Percentiles rank a stretch among this genome's conserved stretches.
Conservation (phyloP, 441 rosid species). For the Aquilaria agallochum region DNA sequence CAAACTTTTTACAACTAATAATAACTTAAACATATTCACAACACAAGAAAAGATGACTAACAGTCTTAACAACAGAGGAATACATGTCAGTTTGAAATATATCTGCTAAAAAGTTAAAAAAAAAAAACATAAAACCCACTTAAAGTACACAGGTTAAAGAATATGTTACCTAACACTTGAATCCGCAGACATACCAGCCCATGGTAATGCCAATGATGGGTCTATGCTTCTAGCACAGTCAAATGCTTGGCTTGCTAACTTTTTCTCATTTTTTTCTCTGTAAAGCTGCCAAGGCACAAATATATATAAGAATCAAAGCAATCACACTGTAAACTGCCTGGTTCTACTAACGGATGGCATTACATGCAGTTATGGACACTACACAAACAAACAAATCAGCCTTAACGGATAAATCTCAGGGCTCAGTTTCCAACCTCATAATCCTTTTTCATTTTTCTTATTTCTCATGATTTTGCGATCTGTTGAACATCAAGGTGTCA, state of each 20-base stretch:
- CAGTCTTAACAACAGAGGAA: too few species aligned
- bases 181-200: slow-evolving; percentile 99
- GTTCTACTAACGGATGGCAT: too few species aligned
- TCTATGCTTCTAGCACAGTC: slow-evolving; percentile 96
- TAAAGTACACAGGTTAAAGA: slow-evolving; percentile 11
- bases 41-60: too few species aligned
- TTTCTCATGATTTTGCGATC: too few species aligned
- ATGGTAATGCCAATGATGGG: slow-evolving; percentile 95
- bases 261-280: slow-evolving; percentile 61
- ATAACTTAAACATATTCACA: too few species aligned
- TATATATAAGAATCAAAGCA: not conserved
- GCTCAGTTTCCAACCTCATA: too few species aligned
- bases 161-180: slow-evolving; percentile 49
- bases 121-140: slow-evolving; percentile 7
- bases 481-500: too few species aligned
- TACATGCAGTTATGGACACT: not conserved
- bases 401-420: too few species aligned
- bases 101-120: slow-evolving; percentile 16
- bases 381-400: too few species aligned
- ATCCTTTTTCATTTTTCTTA: too few species aligned
- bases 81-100: slow-evolving; percentile 1
- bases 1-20: too few species aligned
- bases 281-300: slow-evolving; percentile 52
- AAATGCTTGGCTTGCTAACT: slow-evolving; percentile 83
- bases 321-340: too few species aligned